Evolutionary conservation across 129 eudicot species (phyloP).

Genomic region (Cynara cardunculus): DNA sequence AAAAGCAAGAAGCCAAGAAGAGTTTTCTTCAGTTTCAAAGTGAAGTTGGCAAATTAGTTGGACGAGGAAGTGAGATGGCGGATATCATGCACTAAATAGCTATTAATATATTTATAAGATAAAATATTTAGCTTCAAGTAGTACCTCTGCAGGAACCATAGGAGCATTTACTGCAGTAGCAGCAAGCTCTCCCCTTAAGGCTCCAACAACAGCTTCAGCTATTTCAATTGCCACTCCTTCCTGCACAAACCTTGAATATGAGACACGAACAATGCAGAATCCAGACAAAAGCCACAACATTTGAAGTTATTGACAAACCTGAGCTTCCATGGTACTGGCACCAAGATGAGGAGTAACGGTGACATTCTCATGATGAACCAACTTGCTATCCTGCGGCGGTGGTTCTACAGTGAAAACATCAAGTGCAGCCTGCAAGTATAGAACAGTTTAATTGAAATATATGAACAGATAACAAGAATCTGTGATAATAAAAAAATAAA

Average conservation of each 20-base stretch:
- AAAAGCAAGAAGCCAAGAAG: neutral
- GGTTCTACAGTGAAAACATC: slow-evolving; percentile 93
- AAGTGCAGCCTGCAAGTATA: slow-evolving; percentile 72
- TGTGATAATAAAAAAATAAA: neutral
- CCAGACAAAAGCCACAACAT: neutral
- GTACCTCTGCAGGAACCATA: slow-evolving; percentile 98
- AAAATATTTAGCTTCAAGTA: neutral
- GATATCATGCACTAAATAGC: neutral
- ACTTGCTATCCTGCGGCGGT: slow-evolving; percentile 75
- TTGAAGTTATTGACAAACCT: slow-evolving; percentile 42
- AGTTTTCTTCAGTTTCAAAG: neutral
- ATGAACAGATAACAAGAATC: neutral
- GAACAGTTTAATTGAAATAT: neutral
- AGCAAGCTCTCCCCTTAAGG: slow-evolving; percentile 68
- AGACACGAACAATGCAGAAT: neutral
- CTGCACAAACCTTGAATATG: slow-evolving; percentile 19
- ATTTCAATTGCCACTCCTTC: slow-evolving; percentile 43
- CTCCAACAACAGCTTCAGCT: slow-evolving; percentile 38
- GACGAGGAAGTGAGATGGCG: neutral
- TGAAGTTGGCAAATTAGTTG: neutral
- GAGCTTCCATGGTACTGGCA: slow-evolving; percentile 95
- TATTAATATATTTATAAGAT: neutral
- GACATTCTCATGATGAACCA: slow-evolving; percentile 70
- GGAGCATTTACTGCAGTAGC: slow-evolving; percentile 98
- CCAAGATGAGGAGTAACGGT: slow-evolving; percentile 96